Percentiles rank a stretch among this genome's conserved stretches.
Evolutionary conservation across 2,329 filamentous ascomycete genomes (phyloP).

Genomic region (Westerdykella sp.): DNA sequence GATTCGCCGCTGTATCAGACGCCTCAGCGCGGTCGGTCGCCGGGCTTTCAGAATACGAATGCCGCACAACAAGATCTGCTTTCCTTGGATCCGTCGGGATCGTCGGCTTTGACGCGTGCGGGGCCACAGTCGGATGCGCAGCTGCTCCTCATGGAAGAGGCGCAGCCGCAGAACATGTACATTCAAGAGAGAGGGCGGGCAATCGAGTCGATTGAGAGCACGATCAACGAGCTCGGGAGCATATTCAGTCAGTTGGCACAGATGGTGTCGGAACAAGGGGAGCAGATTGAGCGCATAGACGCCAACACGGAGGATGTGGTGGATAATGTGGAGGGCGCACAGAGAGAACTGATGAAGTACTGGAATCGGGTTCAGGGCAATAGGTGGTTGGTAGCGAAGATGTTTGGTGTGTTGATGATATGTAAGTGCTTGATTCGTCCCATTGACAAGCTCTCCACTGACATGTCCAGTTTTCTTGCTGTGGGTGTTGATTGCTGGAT

Average conservation of each 20-base stretch:
- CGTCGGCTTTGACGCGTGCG: slow-evolving; percentile 39
- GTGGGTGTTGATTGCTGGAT: slow-evolving; percentile 58
- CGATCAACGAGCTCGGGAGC: slow-evolving; percentile 82
- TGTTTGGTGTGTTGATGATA: slow-evolving; percentile 89
- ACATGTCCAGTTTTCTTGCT: slow-evolving; percentile 42
- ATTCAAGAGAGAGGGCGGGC: slow-evolving; percentile 91
- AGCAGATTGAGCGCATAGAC: slow-evolving; percentile 96
- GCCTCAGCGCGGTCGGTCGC: slow-evolving; percentile 58
- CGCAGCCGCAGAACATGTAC: slow-evolving; percentile 76
- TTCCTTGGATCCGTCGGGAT: slow-evolving; percentile 66
- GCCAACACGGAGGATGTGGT: slow-evolving; percentile 97
- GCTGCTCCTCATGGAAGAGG: slow-evolving; percentile 81
- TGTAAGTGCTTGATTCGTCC: slow-evolving; percentile 45
- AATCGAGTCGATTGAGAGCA: slow-evolving; percentile 93
- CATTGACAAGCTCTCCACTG: slow-evolving; percentile 10
- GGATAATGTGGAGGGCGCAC: slow-evolving; percentile 95
- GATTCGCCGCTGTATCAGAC: slow-evolving; percentile 84
- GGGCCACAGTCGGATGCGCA: slow-evolving; percentile 71
- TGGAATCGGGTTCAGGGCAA: slow-evolving; percentile 93
- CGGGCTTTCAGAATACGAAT: slow-evolving; percentile 43
- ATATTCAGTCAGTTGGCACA: slow-evolving; percentile 92
- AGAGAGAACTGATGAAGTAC: slow-evolving; percentile 92
- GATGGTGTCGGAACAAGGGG: slow-evolving; percentile 96
- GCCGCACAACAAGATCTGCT: slow-evolving; percentile 59
- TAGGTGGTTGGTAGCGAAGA: slow-evolving; percentile 82